These are phyloP conservation scores for Globisporangium parvum DNA, from an alignment of 352 stramenopile species.

Conservation along the genomic window DNA sequence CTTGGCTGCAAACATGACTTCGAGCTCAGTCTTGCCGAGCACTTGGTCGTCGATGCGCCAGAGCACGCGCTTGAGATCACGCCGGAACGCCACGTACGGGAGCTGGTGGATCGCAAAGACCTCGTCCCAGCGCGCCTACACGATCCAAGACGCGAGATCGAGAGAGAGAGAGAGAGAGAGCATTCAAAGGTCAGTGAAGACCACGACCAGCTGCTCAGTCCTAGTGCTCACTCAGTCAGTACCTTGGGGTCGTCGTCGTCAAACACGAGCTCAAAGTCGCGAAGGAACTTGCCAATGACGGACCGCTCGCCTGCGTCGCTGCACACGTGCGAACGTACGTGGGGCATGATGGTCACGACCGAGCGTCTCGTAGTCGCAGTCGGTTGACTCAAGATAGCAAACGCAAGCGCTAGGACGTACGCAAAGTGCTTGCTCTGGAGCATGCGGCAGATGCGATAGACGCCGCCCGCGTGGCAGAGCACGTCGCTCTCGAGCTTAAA, in stretches of 20 bases:
- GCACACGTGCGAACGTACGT: neutral
- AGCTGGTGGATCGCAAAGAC: constrained; percentile 39
- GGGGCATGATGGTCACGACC: too few species aligned
- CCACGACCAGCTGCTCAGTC: neutral
- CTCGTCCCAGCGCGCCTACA: constrained; percentile 46
- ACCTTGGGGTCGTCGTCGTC: constrained; percentile 61
- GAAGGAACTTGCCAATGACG: constrained; percentile 38
- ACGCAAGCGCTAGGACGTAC: constrained; percentile 18
- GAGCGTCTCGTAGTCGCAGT: too few species aligned
- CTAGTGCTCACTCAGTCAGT: neutral
- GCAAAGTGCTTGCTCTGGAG: constrained; percentile 37
- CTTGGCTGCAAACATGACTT: constrained; percentile 25
- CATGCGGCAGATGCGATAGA: constrained; percentile 43
- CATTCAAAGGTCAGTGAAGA: too few species aligned
- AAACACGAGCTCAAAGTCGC: constrained; percentile 43
- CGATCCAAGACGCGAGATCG: neutral
- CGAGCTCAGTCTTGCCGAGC: constrained; percentile 52
- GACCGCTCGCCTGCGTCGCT: constrained; percentile 22
- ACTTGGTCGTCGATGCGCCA: constrained; percentile 37
- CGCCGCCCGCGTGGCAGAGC: constrained; percentile 46
- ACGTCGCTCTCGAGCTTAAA: constrained; percentile 73
- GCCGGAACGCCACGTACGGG: constrained; percentile 38
- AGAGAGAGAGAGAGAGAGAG: too few species aligned
- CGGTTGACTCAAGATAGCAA: too few species aligned
- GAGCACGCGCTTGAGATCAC: constrained; percentile 67